Conservation (phyloP, 768 basidiomycete genomes). For the Auricularia cornea region DNA sequence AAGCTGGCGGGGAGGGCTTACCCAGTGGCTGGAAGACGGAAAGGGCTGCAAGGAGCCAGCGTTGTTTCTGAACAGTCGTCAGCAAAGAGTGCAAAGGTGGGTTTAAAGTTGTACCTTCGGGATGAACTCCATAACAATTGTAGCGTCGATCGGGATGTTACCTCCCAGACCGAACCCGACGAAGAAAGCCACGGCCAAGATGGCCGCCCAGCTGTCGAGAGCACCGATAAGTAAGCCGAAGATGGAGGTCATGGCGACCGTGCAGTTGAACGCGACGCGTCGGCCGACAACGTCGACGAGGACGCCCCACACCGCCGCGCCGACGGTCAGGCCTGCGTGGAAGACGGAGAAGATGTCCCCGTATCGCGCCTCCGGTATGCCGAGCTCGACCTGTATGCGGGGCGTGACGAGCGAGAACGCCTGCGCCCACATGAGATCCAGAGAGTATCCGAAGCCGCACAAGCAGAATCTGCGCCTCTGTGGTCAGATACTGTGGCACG, state of each 20-base stretch:
- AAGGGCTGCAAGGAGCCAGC: constrained; percentile 51
- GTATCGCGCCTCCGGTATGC: neutral
- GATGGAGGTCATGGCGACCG: constrained; percentile 42
- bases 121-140: constrained; percentile 34
- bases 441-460: neutral
- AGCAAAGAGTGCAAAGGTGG: neutral
- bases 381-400: neutral
- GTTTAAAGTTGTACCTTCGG: neutral
- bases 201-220: constrained; percentile 37
- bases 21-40: constrained; percentile 57
- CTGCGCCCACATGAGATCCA: neutral
- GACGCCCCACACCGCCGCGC: constrained; percentile 40
- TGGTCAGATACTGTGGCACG: no score
- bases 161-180: constrained; percentile 38
- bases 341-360: constrained; percentile 26
- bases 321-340: constrained; percentile 51
- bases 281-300: constrained; percentile 46
- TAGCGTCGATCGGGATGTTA: constrained; percentile 49
- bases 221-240: constrained; percentile 46
- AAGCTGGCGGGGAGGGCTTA: constrained; percentile 39
- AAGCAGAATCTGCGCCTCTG: neutral
- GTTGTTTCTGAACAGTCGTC: constrained; percentile 19
- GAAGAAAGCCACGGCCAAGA: constrained; percentile 33
- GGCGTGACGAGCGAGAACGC: constrained; percentile 4
- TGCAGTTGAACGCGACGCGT: constrained; percentile 43